Base-by-base conservation (phyloP, 768 basidiomycete species). In the Coprinopsis sp. region DNA sequence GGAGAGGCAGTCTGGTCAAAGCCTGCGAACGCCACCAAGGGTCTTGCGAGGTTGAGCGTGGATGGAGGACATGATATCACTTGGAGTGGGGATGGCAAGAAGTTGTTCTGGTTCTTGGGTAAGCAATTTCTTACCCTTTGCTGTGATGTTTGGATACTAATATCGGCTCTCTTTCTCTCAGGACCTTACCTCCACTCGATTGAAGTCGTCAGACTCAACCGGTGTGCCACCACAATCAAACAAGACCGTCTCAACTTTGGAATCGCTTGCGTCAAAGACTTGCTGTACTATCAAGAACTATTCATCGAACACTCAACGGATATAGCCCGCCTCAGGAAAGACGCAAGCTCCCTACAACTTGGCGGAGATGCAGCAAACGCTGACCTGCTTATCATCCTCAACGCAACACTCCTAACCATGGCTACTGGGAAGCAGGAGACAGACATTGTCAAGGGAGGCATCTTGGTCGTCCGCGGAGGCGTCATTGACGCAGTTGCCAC, bases 71-170 rank as follows among this genome's bases (percentile, higher is more conserved):
- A 88, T 54, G 82, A 82, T 57, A 58, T 87, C 28, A 71, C 78
- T 2, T 81, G 77, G 67, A 82, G 77, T 27, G 57, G 72, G 10
- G 81, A 87, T 57, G 85, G 86, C 14, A 76, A 71, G 44, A 79
- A 67, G 25, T 46, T 87, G 27, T 84, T 85, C 51, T 88, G 86
- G 86, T 76, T 88, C 62, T 70, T 88, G 24, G 86, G 86, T 84
- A 58, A 36, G 70, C 40, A 8, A 18, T 14, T 28, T 34, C 7
- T 37, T 29, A 12, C 14, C n/a, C n/a, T 39, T 14, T 6, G 28
- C 8, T 29, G 6, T 30, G 23, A 12, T 8, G 12, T 19, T n/a
- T n/a, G n/a, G n/a, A n/a, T n/a, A n/a, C n/a, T n/a, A n/a, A n/a
- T n/a, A 27, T 37, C 13, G 24, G n/a, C n/a, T n/a, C 19, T 33